Conservation (phyloP, 106 monocot species). For the Posidonia australis region DNA sequence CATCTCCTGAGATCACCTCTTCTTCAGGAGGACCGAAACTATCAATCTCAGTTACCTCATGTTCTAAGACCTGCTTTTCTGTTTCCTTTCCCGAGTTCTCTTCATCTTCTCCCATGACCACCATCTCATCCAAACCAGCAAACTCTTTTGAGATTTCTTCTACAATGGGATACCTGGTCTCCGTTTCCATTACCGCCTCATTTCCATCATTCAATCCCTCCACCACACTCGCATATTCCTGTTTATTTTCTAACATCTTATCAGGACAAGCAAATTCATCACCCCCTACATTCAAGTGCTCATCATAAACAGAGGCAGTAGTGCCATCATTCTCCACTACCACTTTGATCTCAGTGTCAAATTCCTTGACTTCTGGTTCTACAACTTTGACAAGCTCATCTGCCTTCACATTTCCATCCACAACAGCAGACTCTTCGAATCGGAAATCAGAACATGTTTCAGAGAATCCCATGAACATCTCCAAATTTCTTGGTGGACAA, state of each 20-base stretch:
- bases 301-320: too few species aligned
- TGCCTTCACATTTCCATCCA: neutral
- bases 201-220: neutral
- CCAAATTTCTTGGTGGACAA: neutral
- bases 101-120: neutral
- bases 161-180: neutral
- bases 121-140: neutral
- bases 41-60: too few species aligned
- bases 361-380: neutral
- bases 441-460: neutral
- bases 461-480: neutral
- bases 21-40: neutral
- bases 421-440: neutral
- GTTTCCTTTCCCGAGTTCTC: neutral
- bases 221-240: neutral
- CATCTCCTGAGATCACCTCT: neutral
- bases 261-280: too few species aligned
- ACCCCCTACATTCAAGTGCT: neutral
- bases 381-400: too few species aligned
- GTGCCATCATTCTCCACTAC: too few species aligned
- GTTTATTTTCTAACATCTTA: neutral
- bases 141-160: neutral
- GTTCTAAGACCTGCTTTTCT: neutral
- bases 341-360: neutral
- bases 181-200: neutral